Conservation (phyloP, 306 rosid species). For the Glycine tomentella region DNA sequence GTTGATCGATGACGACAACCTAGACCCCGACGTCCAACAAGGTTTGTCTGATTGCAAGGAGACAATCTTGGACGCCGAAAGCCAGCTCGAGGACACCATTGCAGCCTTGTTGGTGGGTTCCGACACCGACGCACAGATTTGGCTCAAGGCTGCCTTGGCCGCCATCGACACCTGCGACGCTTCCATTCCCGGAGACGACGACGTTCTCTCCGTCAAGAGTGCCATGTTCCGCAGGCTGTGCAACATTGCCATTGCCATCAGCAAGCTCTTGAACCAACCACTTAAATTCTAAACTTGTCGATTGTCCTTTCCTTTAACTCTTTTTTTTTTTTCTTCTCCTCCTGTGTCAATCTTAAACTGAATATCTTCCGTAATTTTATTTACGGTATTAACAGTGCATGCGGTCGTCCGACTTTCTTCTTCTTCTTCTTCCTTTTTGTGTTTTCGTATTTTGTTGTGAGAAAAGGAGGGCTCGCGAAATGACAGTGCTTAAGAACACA, state of each 20-base stretch:
- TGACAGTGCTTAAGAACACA: not conserved
- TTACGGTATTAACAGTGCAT: too few relatives aligned
- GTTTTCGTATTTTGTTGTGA: too few relatives aligned
- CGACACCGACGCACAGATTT: not conserved
- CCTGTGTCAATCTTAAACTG: too few relatives aligned
- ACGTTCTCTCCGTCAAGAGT: not conserved
- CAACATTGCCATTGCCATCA: slow-evolving; percentile 29
- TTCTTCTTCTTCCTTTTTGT: too few relatives aligned
- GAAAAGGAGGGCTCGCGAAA: too few relatives aligned
- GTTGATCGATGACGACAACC: not conserved
- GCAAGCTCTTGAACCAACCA: not conserved
- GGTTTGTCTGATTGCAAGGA: slow-evolving; percentile 49
- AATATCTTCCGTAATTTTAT: too few relatives aligned
- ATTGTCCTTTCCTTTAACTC: too few relatives aligned
- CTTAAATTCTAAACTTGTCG: not conserved
- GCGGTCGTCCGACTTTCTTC: too few relatives aligned
- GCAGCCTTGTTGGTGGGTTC: slow-evolving; percentile 10
- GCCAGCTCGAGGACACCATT: slow-evolving; percentile 40
- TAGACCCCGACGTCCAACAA: slow-evolving; percentile 37
- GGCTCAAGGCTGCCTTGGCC: slow-evolving; percentile 50
- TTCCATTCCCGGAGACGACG: slow-evolving; percentile 33
- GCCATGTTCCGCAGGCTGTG: slow-evolving; percentile 25
- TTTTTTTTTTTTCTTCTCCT: too few relatives aligned
- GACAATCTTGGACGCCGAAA: slow-evolving; percentile 28
- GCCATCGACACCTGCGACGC: slow-evolving; percentile 41